These are phyloP conservation scores for Lasiosphaeriaceae sp. DNA, from an alignment of 495 filamentous ascomycete genomes.

Conservation along the genomic window DNA sequence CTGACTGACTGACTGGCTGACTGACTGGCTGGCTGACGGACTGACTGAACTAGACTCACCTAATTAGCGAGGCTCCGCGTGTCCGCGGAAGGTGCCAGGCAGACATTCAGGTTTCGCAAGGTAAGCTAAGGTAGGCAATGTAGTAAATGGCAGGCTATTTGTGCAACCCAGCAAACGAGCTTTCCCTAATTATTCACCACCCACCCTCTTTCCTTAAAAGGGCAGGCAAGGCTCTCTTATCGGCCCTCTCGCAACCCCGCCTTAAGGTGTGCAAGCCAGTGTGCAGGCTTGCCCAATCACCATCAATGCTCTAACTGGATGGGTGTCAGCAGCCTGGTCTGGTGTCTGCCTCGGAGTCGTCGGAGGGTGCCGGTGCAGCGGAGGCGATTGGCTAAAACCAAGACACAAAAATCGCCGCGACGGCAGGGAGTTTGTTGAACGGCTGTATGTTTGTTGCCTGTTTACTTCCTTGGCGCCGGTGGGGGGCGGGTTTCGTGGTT, in stretches of 20 bases:
- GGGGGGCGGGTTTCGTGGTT: neutral
- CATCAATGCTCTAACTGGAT: too few species aligned
- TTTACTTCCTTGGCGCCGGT: neutral
- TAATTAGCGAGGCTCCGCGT: neutral
- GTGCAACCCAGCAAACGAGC: too few species aligned
- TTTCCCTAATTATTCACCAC: neutral
- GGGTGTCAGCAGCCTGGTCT: too few species aligned
- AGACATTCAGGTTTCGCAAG: neutral
- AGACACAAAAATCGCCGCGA: neutral
- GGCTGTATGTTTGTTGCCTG: too few species aligned
- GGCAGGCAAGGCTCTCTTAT: neutral
- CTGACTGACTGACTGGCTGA: too few species aligned
- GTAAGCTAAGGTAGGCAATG: neutral
- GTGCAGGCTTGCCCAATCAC: neutral
- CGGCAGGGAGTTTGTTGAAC: too few species aligned
- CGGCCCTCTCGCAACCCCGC: too few species aligned
- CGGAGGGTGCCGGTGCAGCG: neutral
- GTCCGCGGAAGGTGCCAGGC: neutral
- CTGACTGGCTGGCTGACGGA: too few species aligned
- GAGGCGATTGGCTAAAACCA: neutral
- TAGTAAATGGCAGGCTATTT: neutral
- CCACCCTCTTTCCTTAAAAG: neutral
- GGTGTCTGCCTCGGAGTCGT: neutral
- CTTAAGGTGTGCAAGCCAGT: neutral
- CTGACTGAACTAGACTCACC: too few species aligned